Evolutionary conservation across 805 yeast genomes (phyloP).

Genomic region (Torulaspora quercuum): DNA sequence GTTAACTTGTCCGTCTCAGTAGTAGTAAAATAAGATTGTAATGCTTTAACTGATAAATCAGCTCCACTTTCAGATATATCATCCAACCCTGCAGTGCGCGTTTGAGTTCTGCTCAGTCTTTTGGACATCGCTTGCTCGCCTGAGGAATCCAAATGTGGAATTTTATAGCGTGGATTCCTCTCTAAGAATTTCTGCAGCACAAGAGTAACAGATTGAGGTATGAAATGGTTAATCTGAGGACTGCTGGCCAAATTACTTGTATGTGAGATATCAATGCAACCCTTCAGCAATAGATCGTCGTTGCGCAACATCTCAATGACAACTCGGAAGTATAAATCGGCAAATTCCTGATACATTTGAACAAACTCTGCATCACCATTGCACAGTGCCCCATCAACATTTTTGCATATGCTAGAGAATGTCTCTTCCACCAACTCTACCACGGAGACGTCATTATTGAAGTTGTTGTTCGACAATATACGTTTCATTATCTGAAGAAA

Average conservation of each 20-base stretch:
- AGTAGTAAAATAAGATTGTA: conserved; percentile 63
- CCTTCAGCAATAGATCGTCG: conserved; percentile 32
- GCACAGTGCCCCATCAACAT: conserved; percentile 60
- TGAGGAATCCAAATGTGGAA: conserved; percentile 13
- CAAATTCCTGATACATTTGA: conserved; percentile 42
- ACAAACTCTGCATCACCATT: conserved; percentile 62
- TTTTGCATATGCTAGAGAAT: conserved; percentile 45
- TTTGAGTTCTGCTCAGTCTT: conserved; percentile 34
- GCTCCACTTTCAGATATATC: conserved; percentile 24
- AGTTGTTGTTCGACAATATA: conserved; percentile 40
- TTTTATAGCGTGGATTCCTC: conserved; percentile 25
- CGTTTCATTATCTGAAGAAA: conserved; percentile 57
- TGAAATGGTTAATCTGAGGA: conserved; percentile 29
- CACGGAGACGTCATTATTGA: conserved; percentile 58
- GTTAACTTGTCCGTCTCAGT: conserved; percentile 58
- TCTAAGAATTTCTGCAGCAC: conserved; percentile 30
- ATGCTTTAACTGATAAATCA: conserved; percentile 40
- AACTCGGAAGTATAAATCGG: conserved; percentile 32
- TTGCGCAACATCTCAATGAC: conserved; percentile 27
- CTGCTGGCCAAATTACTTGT: conserved; percentile 31
- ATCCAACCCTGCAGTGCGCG: conserved; percentile 29
- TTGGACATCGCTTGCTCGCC: conserved; percentile 20
- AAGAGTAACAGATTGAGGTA: conserved; percentile 26
- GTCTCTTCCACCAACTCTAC: conserved; percentile 51
- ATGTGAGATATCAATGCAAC: conserved; percentile 33